Evolutionary conservation across 495 filamentous ascomycete species (phyloP).

Genomic region (Neurospora tetraspora): DNA sequence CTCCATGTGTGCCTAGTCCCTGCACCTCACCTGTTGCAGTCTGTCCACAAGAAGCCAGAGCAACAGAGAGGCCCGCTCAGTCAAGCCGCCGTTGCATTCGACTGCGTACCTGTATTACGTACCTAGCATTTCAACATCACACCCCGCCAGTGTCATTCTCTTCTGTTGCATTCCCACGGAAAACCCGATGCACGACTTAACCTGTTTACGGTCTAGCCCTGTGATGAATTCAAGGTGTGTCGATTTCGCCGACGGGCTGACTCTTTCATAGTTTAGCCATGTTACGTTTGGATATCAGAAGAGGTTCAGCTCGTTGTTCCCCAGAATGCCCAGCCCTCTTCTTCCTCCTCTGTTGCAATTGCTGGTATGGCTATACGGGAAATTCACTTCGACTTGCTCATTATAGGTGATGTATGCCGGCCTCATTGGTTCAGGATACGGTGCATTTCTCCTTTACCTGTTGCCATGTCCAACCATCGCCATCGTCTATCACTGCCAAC

Average conservation of each 20-base stretch:
- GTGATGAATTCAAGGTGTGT: not conserved
- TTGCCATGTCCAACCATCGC: not conserved
- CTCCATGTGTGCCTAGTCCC: not conserved
- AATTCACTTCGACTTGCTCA: not conserved
- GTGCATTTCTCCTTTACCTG: not conserved
- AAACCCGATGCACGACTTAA: not conserved
- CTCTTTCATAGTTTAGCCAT: not conserved
- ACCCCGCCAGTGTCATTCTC: not conserved
- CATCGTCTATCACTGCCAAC: not conserved
- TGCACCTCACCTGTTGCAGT: not conserved
- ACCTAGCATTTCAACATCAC: not conserved
- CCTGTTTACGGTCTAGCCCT: not conserved
- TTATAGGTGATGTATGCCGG: not conserved
- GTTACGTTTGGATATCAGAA: not conserved
- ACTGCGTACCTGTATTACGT: not conserved
- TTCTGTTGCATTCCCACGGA: not conserved
- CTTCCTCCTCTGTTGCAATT: not conserved
- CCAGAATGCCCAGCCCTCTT: not conserved
- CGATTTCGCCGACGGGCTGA: not conserved
- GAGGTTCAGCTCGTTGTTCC: not conserved
- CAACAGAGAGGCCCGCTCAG: constrained; percentile 7
- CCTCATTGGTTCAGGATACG: not conserved
- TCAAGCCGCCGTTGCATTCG: constrained; percentile 21
- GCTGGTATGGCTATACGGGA: not conserved
- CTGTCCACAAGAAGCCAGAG: constrained; percentile 2